Base-by-base conservation (phyloP, 345 rosid species). In the Euphorbia lathyris region DNA sequence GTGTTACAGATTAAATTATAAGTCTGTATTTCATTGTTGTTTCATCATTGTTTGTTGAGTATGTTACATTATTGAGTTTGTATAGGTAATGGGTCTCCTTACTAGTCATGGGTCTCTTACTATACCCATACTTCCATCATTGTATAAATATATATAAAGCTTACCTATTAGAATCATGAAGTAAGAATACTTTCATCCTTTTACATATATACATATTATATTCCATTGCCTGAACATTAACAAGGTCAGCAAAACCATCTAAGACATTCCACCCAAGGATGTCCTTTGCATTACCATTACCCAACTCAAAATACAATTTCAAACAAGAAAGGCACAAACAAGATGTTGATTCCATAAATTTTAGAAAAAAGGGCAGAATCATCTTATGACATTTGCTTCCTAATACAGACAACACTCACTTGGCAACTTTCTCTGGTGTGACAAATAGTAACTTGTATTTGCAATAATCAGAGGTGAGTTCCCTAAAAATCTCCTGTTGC, bases 351-450 rank as follows among this genome's bases (percentile, higher is more conserved):
- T 5, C 56, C 52, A 45, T 50, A 30, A 8, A 17, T 17, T 25
- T n/a, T 23, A 27, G 19, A 45, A 65, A 20, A 4, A 19, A 25
- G 26, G 58, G 42, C 34, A 59, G 1, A 25, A 9, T 43, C 58
- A 47, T 30, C 13, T 27, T 14, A 20, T 48, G 22, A 13, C 12
- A 59, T 13, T 26, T n/a, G 65, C 42, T 19, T 43, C 13, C 38
- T 61, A 14, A 36, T 16, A 22, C 1, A 30, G 47, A 63, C 32
- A 57, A 76, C 50, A 85, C 97, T 91, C 80, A 94, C 99, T 79
- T 90, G 26, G 99, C 99, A 75, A 95, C 99, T 81, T 95, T 95
- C 82, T 95, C 99, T 58, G 99, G 99, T 5, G 99, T 95, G 75
- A 92, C 97, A 76, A 88, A 95, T 76, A 95, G 78, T 75, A 95